These are phyloP conservation scores for Boletus pseudo-olivaceus DNA, from an alignment of 768 basidiomycete genomes.

Conservation along the genomic window DNA sequence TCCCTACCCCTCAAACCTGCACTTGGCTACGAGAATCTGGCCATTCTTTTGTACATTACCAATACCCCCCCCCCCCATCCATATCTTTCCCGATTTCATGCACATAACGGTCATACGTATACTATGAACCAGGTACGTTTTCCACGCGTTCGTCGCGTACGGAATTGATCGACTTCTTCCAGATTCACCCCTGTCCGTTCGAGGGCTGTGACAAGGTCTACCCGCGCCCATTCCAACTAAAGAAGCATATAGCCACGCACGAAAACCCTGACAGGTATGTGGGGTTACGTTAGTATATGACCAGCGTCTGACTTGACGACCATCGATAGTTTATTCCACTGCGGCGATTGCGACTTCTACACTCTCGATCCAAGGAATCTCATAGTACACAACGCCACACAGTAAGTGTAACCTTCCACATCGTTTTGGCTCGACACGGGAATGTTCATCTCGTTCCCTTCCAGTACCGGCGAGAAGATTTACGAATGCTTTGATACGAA, in stretches of 20 bases:
- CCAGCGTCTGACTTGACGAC: not conserved
- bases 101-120: not conserved
- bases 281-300: not conserved
- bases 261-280: conserved; percentile 6
- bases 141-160: not conserved
- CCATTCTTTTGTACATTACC: not conserved
- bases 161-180: not conserved
- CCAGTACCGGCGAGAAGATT: conserved; percentile 15
- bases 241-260: conserved; percentile 11
- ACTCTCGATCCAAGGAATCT: conserved; percentile 5
- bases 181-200: conserved; percentile 10
- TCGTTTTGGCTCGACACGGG: not conserved
- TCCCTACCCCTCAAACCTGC: not conserved
- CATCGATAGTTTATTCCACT: conserved; percentile 7
- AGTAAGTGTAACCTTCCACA: conserved; percentile 10
- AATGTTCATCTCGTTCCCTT: not conserved
- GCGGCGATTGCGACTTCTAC: conserved; percentile 7
- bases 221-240: conserved; percentile 1
- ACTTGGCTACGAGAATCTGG: conserved; percentile 2
- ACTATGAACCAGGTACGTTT: not conserved
- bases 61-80: too few relatives aligned
- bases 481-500: conserved; percentile 3
- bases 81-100: not conserved
- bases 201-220: conserved; percentile 11
- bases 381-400: not conserved